Conservation (phyloP, 257 asterid species). For the Oldenlandia corymbosa region DNA sequence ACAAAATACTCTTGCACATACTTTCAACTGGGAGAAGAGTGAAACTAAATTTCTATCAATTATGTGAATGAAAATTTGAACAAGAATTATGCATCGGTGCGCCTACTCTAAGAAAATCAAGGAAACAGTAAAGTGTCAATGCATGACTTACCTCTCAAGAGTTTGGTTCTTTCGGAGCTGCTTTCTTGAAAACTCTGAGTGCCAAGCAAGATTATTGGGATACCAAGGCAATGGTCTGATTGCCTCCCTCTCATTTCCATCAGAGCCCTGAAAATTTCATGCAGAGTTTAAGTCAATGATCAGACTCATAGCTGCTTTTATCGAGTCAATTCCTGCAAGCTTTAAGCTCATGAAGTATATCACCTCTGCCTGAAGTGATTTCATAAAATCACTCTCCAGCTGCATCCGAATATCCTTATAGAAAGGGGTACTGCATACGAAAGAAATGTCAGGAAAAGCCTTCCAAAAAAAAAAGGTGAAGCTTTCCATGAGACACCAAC, state of each 20-base stretch:
- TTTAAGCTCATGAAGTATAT: background rate
- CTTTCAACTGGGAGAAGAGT: background rate
- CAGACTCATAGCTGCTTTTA: background rate
- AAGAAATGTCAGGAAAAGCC: background rate
- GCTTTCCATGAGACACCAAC: background rate
- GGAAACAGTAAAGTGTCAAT: constrained; percentile 2
- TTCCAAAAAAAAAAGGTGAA: background rate
- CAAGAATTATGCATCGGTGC: background rate
- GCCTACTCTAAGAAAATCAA: background rate
- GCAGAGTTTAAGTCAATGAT: background rate
- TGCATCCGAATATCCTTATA: constrained; percentile 60
- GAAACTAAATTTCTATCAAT: background rate
- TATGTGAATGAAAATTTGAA: background rate
- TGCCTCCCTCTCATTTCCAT: constrained; percentile 72
- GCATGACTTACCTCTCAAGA: constrained; percentile 61
- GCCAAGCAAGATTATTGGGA: constrained; percentile 97
- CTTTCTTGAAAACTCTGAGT: constrained; percentile 84
- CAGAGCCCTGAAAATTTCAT: constrained; percentile 42
- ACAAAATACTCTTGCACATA: background rate
- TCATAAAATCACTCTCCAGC: constrained; percentile 79
- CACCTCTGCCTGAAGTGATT: constrained; percentile 83
- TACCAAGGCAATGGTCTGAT: constrained; percentile 88
- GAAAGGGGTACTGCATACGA: constrained; percentile 83
- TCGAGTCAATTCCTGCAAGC: background rate
- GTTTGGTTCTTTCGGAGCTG: constrained; percentile 83